phyloP scores from a whole-genome alignment of 306 rosid genomes.

The Echinosophora koreensis region DNA sequence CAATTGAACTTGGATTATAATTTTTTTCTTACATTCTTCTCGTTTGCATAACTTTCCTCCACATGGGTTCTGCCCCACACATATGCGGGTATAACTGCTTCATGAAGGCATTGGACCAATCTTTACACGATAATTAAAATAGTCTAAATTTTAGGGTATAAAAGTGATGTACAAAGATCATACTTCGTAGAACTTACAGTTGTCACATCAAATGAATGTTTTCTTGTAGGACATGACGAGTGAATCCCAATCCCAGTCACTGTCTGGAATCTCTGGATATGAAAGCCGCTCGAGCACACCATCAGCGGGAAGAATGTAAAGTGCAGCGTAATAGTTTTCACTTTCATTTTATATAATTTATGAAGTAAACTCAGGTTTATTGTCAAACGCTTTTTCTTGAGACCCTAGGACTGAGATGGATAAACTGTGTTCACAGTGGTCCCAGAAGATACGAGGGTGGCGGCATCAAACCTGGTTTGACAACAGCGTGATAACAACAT shows the following conservation, averaged over 20 bases:
- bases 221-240: slow-evolving; percentile 53
- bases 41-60: not conserved
- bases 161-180: not conserved
- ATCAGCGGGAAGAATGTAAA: slow-evolving; percentile 43
- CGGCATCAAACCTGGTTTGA: not conserved
- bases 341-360: not conserved
- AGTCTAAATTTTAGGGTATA: not conserved
- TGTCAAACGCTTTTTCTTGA: not conserved
- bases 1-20: not conserved
- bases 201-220: slow-evolving; percentile 12
- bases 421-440: not conserved
- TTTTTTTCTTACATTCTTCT: not conserved
- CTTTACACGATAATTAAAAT: not conserved
- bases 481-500: too few relatives aligned
- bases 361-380: not conserved
- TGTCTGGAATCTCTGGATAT: slow-evolving; percentile 49
- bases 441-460: not conserved
- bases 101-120: too few relatives aligned
- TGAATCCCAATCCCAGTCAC: slow-evolving; percentile 38
- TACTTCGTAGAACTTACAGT: not conserved
- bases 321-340: not conserved
- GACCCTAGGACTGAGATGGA: not conserved
- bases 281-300: slow-evolving; percentile 68
- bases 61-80: too few relatives aligned
- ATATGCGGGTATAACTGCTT: too few relatives aligned